Evolutionary conservation across 768 basidiomycete genomes (phyloP), one percentile per base, ranked within the genome.

Genomic region (Lactarius deliciosus): DNA sequence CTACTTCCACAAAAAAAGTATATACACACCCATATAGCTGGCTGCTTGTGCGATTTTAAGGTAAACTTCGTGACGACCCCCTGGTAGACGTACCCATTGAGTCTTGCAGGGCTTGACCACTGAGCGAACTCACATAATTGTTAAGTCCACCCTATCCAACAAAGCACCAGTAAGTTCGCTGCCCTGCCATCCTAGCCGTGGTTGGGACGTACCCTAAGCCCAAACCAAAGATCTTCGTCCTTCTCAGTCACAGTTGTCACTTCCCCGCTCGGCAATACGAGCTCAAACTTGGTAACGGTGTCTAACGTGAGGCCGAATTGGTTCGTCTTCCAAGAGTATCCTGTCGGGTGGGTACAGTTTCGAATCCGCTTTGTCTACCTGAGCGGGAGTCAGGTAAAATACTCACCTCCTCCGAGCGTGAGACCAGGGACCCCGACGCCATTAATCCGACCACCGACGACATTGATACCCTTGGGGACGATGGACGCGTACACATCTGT

Each of bases 291-390:
- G 3, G 67, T 64, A 36, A 80, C 60, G 53, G 77, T 78, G 64
- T 80, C 79, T 34, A 76, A 68, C 1, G 74, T 73, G 28, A 79
- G 66, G 7, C 79, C 78, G 64, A 72, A 73, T 57, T 75, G 73
- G 64, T 75, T 78, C 5, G 75, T 76, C 62, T 75, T 74, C 66
- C 73, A 64, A 1, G 77, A 78, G 65, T 75, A 79, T 13, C 78
- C 78, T 67, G 11, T 22, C 25, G 28, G 3, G 20, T 5, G 34
- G 3, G 18, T 8, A 54, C 53, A n/a, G 13, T 18, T 16, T 56
- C 25, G 18, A 32, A 34, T 55, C 20, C 7, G 7, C 13, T 28
- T 41, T 20, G 28, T 18, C 36, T n/a, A 53, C n/a, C n/a, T 34
- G 36, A 25, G 7, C 7, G 1, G 1, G 28, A 28, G 32, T 15